These are phyloP conservation scores for Ilyonectria sp. DNA, from an alignment of 2,329 filamentous ascomycete species.

Conservation along the genomic window DNA sequence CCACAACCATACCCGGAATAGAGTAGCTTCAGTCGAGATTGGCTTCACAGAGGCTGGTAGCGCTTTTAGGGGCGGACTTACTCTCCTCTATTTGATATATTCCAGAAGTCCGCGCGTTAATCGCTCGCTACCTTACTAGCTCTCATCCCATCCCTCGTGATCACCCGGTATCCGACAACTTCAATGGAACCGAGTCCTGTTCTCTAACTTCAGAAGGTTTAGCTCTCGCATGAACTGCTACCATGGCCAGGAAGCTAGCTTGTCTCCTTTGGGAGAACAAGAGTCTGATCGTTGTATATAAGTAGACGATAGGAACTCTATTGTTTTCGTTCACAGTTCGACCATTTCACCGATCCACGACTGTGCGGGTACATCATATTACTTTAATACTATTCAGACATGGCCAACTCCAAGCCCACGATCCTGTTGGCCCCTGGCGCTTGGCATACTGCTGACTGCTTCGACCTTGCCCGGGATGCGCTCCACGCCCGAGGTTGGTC, in stretches of 20 bases:
- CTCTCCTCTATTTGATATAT: too few species aligned
- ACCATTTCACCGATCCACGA: neutral
- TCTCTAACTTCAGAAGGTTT: too few species aligned
- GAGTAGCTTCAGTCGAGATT: too few species aligned
- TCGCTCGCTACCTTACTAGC: neutral
- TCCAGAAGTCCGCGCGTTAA: neutral
- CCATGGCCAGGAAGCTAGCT: neutral
- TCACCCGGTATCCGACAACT: slow-evolving; percentile 17
- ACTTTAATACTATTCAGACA: neutral
- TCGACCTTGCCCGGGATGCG: slow-evolving; percentile 46
- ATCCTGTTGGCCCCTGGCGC: slow-evolving; percentile 59
- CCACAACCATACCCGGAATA: too few species aligned
- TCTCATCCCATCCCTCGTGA: neutral
- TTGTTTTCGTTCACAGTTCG: neutral
- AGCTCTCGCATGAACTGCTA: too few species aligned
- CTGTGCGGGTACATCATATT: neutral
- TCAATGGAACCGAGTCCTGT: too few species aligned
- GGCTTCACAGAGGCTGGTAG: too few species aligned
- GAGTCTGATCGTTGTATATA: neutral
- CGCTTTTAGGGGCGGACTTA: too few species aligned
- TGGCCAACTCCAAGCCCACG: slow-evolving; percentile 30
- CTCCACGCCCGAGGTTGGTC: slow-evolving; percentile 53
- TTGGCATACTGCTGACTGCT: slow-evolving; percentile 54
- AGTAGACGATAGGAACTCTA: neutral
- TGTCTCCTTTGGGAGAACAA: neutral